Conservation (phyloP, 768 basidiomycete species). For the Tulasnella sp. region DNA sequence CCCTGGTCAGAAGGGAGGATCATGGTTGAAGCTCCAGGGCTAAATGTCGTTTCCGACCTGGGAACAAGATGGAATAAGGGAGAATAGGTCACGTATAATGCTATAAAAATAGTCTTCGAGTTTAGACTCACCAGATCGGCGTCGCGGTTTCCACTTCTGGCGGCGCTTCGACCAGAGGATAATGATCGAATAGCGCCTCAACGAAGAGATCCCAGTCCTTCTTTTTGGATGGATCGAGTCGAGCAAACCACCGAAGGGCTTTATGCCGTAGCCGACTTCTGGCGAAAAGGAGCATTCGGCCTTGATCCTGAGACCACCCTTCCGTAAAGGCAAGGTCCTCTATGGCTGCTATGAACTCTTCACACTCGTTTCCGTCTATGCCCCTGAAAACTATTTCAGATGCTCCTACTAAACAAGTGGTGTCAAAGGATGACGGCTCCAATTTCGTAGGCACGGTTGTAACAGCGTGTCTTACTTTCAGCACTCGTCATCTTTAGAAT, state of each 20-base stretch:
- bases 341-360: background rate
- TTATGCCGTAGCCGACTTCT: background rate
- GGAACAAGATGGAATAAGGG: background rate
- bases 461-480: background rate
- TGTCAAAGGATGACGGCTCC: background rate
- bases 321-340: background rate
- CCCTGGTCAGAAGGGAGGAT: background rate
- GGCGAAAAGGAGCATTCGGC: background rate
- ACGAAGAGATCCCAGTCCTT: background rate
- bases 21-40: background rate
- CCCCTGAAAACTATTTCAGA: background rate
- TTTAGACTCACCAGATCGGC: background rate
- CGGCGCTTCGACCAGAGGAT: background rate
- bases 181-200: background rate
- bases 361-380: background rate
- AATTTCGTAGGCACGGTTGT: background rate
- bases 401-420: background rate
- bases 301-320: background rate
- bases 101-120: no score
- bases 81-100: no score
- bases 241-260: background rate
- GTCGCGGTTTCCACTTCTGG: background rate
- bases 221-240: background rate
- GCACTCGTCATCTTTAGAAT: background rate
- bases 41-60: background rate